Conservation (phyloP, 2,329 filamentous ascomycete species). For the Cercospora berteroae region DNA sequence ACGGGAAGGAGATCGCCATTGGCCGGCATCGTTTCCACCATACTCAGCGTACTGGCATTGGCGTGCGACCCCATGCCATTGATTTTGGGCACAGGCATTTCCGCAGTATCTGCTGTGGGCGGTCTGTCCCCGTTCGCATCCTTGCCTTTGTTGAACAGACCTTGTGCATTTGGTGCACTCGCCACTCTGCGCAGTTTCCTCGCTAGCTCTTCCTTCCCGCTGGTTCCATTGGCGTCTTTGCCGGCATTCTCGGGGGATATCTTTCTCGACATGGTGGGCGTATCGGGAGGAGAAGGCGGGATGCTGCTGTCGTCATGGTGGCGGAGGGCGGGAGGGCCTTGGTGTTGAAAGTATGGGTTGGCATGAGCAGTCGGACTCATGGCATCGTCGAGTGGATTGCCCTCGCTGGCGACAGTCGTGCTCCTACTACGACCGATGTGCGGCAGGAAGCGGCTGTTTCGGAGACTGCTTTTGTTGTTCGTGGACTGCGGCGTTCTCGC, state of each 20-base stretch:
- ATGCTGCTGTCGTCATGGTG: conserved; percentile 95
- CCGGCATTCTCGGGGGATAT: conserved; percentile 62
- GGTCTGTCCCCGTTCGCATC: conserved; percentile 47
- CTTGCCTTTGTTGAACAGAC: conserved; percentile 63
- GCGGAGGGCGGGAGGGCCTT: conserved; percentile 86
- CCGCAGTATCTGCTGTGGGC: conserved; percentile 67
- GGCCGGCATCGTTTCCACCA: conserved; percentile 49
- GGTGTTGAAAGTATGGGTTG: conserved; percentile 96
- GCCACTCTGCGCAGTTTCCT: conserved; percentile 90
- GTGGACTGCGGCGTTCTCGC: conserved; percentile 55
- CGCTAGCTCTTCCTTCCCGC: conserved; percentile 90
- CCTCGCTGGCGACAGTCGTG: conserved; percentile 87
- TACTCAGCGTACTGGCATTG: conserved; percentile 49
- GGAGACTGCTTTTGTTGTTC: conserved; percentile 57
- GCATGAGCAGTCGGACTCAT: conserved; percentile 90
- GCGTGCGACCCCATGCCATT: conserved; percentile 49
- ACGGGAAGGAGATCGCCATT: conserved; percentile 39
- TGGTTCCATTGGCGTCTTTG: conserved; percentile 67
- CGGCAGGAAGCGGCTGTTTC: conserved; percentile 85
- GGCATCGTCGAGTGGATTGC: conserved; percentile 81
- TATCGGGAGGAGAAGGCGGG: conserved; percentile 88
- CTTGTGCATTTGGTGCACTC: conserved; percentile 95
- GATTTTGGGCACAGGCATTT: conserved; percentile 55
- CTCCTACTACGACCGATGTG: conserved; percentile 85
- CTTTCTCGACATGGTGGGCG: conserved; percentile 69